Conservation (phyloP, 495 filamentous ascomycete species). For the Terfezia boudieri region DNA sequence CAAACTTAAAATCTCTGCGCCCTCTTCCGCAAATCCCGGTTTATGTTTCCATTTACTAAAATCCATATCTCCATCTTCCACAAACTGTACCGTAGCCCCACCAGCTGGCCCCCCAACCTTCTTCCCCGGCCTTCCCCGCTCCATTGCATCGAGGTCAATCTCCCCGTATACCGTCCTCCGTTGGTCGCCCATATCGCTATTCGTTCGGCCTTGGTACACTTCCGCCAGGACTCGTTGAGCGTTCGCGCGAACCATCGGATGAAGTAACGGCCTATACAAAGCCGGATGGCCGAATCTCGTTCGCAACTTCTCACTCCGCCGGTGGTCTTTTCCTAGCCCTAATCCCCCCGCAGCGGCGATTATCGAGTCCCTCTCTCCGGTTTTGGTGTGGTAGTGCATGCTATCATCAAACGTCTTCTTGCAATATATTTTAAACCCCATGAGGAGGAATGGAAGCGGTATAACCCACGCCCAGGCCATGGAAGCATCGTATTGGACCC, state of each 20-base stretch:
- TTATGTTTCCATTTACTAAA: slow-evolving; percentile 81
- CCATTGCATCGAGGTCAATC: neutral
- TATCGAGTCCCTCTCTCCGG: slow-evolving; percentile 11
- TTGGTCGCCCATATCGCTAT: slow-evolving; percentile 16
- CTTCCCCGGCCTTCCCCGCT: neutral
- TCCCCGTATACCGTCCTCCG: neutral
- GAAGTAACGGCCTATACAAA: slow-evolving; percentile 68
- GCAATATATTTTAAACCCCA: slow-evolving; percentile 78
- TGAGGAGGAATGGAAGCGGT: slow-evolving; percentile 59
- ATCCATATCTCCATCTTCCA: slow-evolving; percentile 73
- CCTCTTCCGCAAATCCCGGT: slow-evolving; percentile 67
- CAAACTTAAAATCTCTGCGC: slow-evolving; percentile 20
- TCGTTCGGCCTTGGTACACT: slow-evolving; percentile 62
- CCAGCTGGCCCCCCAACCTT: neutral
- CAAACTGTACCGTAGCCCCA: slow-evolving; percentile 51
- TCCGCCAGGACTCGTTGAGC: slow-evolving; percentile 59
- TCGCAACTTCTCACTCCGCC: slow-evolving; percentile 45
- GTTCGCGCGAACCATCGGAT: slow-evolving; percentile 87
- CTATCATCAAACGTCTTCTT: slow-evolving; percentile 48
- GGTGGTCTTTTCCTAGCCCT: slow-evolving; percentile 23
- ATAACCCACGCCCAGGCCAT: slow-evolving; percentile 25
- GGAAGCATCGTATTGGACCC: slow-evolving; percentile 28
- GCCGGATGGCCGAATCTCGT: slow-evolving; percentile 78
- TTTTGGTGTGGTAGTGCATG: slow-evolving; percentile 46
- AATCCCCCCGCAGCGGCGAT: slow-evolving; percentile 10